Evolutionary conservation across 1,139 yeast genomes (phyloP), one percentile per base, ranked within the genome.

Genomic region (Geotrichum siamense): DNA sequence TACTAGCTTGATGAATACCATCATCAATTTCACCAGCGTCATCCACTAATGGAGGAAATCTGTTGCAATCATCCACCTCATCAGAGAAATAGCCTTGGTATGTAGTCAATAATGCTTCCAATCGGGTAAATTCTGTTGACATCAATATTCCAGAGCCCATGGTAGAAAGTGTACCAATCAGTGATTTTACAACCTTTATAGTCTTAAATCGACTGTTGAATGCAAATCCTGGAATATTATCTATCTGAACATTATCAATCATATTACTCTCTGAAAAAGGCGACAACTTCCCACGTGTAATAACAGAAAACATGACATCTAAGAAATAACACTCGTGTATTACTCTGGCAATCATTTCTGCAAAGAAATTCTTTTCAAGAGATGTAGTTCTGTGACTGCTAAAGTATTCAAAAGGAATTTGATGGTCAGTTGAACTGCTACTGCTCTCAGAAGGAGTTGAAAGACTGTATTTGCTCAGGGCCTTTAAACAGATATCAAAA

Each of bases 1-100:
- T 42, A 5, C 32, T 36, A 6, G 48, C 43, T 27, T 48, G 50
- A 22, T 48, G 50, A 10, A 48, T 40, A 3, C 50, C 50, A 25
- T 48, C 50, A 28, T 48, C 39, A 10, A 48, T 38, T 17, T 13
- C 27, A 2, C 48, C 50, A n/a, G 34, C 29, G 16, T 45, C 47
- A 23, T 48, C 48, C 3, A 48, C 26, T 6, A 48, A 15, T 2
- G 38, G 47, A 2, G 50, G 50, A 26, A 45, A 48, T 19, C 28
- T 32, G 13, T 20, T 12, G 8, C 26, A n/a, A 5, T 32, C 39
- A 13, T 26, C 38, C n/a, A 35, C 12, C 3, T 39, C 30, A 12
- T 35, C 47, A 16, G 46, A 39, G 27, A 48, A 26, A 20, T 39
- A 45, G 3, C 47, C 47, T 28, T 45, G 48, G 25, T 36, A 48